Base-by-base conservation (phyloP, 192 early-diverging fungal genomes). In the Umbelopsis ramanniana region DNA sequence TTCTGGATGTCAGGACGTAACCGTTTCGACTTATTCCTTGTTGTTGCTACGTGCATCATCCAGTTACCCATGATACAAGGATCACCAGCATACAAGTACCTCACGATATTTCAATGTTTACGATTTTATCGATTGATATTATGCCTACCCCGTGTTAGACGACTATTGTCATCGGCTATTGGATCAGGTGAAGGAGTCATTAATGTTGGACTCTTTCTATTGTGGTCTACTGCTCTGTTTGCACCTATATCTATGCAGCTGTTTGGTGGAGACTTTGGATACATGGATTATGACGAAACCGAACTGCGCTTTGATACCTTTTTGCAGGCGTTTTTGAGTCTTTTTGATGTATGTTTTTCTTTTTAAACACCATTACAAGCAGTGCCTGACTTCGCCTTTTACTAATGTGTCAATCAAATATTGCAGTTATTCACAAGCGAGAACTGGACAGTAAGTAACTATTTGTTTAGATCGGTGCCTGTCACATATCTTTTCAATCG, bases 31-130 rank as follows among this genome's bases (percentile, higher is more conserved):
- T 35, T 88, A 29, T 76, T 80, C 38, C 52, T 88, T 43, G 84
- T 76, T 0, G 68, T 83, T 47, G 53, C 66, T 5, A 88, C 84
- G 0, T 74, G 84, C 52, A 66, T 85, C 4, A 88, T 88, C 47
- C 84, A 88, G 69, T 70, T 85, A 40, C 84, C 86, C 19, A 26
- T 63, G 22, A 85, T 88, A 60, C 83, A 80, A 15, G 67, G 72
- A 17, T 79, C 77, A 0, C 37, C 14, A 19, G 50, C 45, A 6
- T 88, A 85, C 66, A 75, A 76, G 37, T 88, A 88, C 33, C 69
- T 88, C n/a, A 85, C 86, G 8, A 70, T 84, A 5, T 88, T 88
- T 71, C 86, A 85, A 66, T 78, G 85, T 0, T 14, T 83, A 6
- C 68, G 86, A 11, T 60, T 80, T 5, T 88, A 88, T 68, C 70